Conservation (phyloP, 768 basidiomycete genomes). For the Boletus sp. region DNA sequence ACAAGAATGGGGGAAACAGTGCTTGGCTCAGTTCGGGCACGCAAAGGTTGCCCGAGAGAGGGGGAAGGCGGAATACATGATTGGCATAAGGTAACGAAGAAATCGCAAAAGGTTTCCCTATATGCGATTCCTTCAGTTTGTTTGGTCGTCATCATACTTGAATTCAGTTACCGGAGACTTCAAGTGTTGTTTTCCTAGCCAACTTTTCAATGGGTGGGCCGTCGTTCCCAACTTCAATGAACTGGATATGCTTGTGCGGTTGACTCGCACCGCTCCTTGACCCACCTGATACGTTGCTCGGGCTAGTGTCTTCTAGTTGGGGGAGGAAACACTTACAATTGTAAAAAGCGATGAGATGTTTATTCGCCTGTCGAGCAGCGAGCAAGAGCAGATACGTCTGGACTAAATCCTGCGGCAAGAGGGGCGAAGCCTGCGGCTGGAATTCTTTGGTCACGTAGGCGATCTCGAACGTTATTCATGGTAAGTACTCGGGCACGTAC, state of each 20-base stretch:
- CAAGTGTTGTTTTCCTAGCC: slow-evolving; percentile 53
- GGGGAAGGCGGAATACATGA: slow-evolving; percentile 56
- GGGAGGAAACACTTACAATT: slow-evolving; percentile 57
- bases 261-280: slow-evolving; percentile 84
- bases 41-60: slow-evolving; percentile 16
- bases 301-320: background rate
- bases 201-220: slow-evolving; percentile 78
- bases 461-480: background rate
- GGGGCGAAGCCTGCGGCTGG: slow-evolving; percentile 73
- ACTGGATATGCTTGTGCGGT: slow-evolving; percentile 88
- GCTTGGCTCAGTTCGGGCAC: slow-evolving; percentile 46
- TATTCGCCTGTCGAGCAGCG: slow-evolving; percentile 60
- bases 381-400: slow-evolving; percentile 71
- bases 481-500: slow-evolving; percentile 35
- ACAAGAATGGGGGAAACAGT: slow-evolving; percentile 61
- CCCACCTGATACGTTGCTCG: slow-evolving; percentile 49
- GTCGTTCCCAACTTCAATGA: slow-evolving; percentile 60
- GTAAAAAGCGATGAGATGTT: slow-evolving; percentile 78
- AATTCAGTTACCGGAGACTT: slow-evolving; percentile 33
- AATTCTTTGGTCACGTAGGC: slow-evolving; percentile 47
- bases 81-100: slow-evolving; percentile 73
- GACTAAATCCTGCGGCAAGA: slow-evolving; percentile 74
- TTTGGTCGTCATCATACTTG: background rate
- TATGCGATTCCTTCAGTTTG: background rate
- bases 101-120: slow-evolving; percentile 74